phyloP scores from a whole-genome alignment of 2,329 filamentous ascomycete genomes.

The Coniochaeta prunicola region DNA sequence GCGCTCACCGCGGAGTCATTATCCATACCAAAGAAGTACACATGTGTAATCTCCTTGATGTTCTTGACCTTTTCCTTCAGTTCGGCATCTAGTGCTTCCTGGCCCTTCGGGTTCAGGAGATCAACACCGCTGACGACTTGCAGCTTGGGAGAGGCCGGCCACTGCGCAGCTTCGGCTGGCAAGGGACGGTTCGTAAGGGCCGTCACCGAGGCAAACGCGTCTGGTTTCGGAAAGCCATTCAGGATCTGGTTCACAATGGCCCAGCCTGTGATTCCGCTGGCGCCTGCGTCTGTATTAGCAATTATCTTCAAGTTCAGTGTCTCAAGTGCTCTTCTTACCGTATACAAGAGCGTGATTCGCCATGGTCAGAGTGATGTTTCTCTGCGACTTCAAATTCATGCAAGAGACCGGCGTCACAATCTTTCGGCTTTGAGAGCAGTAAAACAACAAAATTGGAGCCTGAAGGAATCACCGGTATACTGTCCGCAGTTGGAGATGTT shows the following conservation, averaged over 20 bases:
- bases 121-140: constrained; percentile 26
- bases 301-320: background rate
- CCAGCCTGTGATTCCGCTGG: constrained; percentile 42
- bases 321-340: constrained; percentile 3
- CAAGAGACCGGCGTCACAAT: background rate
- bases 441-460: background rate
- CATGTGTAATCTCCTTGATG: constrained; percentile 30
- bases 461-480: background rate
- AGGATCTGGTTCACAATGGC: constrained; percentile 39
- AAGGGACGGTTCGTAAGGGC: constrained; percentile 39
- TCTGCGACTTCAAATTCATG: background rate
- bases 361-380: background rate
- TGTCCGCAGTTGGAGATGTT: background rate
- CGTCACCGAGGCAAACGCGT: constrained; percentile 33
- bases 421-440: background rate
- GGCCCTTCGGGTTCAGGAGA: constrained; percentile 19
- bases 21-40: constrained; percentile 31
- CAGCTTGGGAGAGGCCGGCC: constrained; percentile 22
- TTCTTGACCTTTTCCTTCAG: constrained; percentile 25
- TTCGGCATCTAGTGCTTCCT: constrained; percentile 21
- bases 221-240: constrained; percentile 34
- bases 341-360: constrained; percentile 12
- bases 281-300: constrained; percentile 24
- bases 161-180: constrained; percentile 16
- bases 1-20: background rate